Evolutionary conservation across 352 stramenopile species (phyloP), one percentile per base, ranked within the genome.

Genomic region (Globisporangium cederbergense): DNA sequence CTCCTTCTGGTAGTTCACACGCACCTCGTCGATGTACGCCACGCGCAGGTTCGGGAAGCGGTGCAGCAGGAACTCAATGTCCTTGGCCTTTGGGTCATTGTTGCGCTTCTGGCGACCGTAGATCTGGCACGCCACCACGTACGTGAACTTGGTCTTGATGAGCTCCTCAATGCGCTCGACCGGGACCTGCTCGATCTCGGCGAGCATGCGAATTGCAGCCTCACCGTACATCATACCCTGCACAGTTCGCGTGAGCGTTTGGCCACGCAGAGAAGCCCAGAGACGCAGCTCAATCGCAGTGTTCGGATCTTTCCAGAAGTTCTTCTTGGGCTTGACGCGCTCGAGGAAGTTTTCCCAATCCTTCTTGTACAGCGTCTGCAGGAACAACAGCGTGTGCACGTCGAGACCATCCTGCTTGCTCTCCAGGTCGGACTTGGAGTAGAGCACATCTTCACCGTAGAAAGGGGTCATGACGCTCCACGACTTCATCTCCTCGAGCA

Each of bases 181-280:
- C 16, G 86, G 71, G 59, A 96, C 75, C 68, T 95, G 84, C 72
- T 99, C 97, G 14, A 99, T 87, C 54, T 98, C 93, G 2, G 93
- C 97, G 6, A 99, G 82, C 45, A 99, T 76, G n/a, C 96, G 93
- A 20, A 99, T 93, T 3, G 97, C 97, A 22, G 97, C 98, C 81
- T 99, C 97, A 58, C 97, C 98, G 73, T 99, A 99, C 97, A 99
- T 99, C 95, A 99, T 99, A 34, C 97, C 97, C 68, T 98, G 97
- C 13, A 99, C 96, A 11, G 97, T 99, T 49, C 97, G 81, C 45
- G 95, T 90, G 22, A 99, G 83, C 5, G 97, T 99, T 75, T 99
- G 97, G 11, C 97, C 96, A 62, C 97, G 91, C 67, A 99, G 85
- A 43, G 95, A 99, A n/a, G 97, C 97, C 97, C 97, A 99, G 64